Conservation (phyloP, 495 filamentous ascomycete genomes). For the Penicillium cinerascens region DNA sequence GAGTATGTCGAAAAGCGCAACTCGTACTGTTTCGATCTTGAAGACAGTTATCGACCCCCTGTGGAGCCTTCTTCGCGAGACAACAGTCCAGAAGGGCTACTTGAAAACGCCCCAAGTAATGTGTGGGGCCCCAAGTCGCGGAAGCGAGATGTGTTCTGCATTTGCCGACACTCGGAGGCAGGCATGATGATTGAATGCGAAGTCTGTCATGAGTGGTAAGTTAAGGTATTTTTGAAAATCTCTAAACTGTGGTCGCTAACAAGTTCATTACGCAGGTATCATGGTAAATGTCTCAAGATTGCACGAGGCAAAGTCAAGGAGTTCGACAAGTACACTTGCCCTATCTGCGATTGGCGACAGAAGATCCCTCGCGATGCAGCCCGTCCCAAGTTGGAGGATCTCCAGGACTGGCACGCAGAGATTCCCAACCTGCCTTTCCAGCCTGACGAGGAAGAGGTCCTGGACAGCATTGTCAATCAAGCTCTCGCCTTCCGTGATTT, state of each 20-base stretch:
- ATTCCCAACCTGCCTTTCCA: slow-evolving; percentile 84
- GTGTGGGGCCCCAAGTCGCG: slow-evolving; percentile 49
- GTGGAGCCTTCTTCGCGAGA: slow-evolving; percentile 90
- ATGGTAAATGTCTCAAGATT: slow-evolving; percentile 98
- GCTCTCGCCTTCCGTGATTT: slow-evolving; percentile 82
- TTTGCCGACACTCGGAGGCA: slow-evolving; percentile 87
- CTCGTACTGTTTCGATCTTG: slow-evolving; percentile 82
- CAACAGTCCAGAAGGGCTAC: slow-evolving; percentile 67
- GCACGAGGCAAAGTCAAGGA: slow-evolving; percentile 96
- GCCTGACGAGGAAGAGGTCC: slow-evolving; percentile 85
- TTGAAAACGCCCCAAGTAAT: slow-evolving; percentile 42
- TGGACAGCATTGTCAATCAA: slow-evolving; percentile 79
- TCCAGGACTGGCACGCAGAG: slow-evolving; percentile 84
- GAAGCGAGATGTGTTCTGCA: slow-evolving; percentile 88
- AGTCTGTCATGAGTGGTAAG: slow-evolving; percentile 93
- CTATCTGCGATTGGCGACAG: slow-evolving; percentile 95
- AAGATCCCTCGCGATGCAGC: slow-evolving; percentile 99
- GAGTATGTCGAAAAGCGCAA: slow-evolving; percentile 88
- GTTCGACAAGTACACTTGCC: slow-evolving; percentile 96
- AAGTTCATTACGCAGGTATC: slow-evolving; percentile 66
- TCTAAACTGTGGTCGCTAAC: slow-evolving; percentile 10
- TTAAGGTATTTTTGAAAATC: neutral
- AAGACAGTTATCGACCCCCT: slow-evolving; percentile 84
- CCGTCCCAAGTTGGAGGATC: slow-evolving; percentile 90
- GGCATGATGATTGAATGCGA: slow-evolving; percentile 99